Evolutionary conservation across 345 rosid genomes (phyloP).

Genomic region (Syzygium aqueum): DNA sequence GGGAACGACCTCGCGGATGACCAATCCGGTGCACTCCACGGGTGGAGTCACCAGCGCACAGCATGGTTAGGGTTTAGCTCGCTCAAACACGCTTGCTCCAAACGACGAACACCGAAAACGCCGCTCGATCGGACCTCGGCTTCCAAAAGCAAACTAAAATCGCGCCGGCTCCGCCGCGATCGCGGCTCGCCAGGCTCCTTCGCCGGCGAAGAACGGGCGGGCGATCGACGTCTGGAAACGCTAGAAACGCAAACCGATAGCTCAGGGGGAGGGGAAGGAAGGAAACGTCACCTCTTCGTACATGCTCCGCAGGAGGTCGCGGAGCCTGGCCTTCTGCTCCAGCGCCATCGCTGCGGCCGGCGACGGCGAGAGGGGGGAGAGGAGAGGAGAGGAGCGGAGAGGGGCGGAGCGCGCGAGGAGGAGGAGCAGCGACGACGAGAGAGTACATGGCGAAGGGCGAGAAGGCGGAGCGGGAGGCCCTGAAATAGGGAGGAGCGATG

Average conservation of each 20-base stretch:
- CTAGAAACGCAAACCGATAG: not conserved
- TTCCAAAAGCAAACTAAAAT: not conserved
- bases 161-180: not conserved
- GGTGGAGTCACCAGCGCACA: not conserved
- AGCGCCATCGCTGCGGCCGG: not conserved
- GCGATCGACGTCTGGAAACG: not conserved
- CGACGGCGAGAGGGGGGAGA: not conserved
- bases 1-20: not conserved
- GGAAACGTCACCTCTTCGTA: not conserved
- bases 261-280: not conserved
- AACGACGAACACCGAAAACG: not conserved
- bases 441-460: not conserved
- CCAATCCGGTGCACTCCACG: not conserved
- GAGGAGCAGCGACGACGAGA: not conserved
- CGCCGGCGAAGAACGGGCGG: not conserved
- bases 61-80: not conserved
- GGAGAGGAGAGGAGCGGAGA: too few relatives aligned
- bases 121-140: not conserved
- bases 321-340: not conserved
- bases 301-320: constrained; percentile 2
- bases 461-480: not conserved
- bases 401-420: not conserved
- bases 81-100: not conserved
- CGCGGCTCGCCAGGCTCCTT: not conserved
- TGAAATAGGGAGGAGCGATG: not conserved